Base-by-base conservation (phyloP, 2,329 filamentous ascomycete genomes). In the Phyllosticta citribraziliensis region DNA sequence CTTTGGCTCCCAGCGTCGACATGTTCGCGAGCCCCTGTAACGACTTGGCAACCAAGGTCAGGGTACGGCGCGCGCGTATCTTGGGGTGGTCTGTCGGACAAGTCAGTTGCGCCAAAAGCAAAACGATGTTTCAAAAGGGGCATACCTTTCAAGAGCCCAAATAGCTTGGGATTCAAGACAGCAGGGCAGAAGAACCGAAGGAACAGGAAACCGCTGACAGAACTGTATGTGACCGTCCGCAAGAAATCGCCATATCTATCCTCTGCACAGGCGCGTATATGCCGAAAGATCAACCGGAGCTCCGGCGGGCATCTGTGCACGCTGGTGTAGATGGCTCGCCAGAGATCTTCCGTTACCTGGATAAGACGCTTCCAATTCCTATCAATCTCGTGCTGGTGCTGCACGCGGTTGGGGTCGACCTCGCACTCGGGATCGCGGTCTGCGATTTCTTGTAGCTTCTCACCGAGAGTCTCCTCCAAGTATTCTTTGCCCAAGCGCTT, bases 141-240 rank as follows among this genome's bases (percentile, higher is more conserved):
- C 19, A 30, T 74, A 86, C 85, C 84, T 78, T 85, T 86, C 22
- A 97, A 76, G 20, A 97, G 79, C 22, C 91, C 91, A 71, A 96
- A 97, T 14, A 97, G 81, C 74, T 96, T 96, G 0, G 93, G 93
- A 64, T 96, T 97, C 6, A 97, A 79, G 62, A 97, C 91, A n/a
- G 93, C 92, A 2, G 93, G 93, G 70, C 92, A 96, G 69, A 97
- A 94, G 78, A 97, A 97, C 5, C 93, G 87, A 63, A 97, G 80
- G 72, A 97, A 97, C 12, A 97, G 76, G 70, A 97, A 97, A 0
- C 93, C 93, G 53, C 91, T 96, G 1, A 97, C 91, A 70, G 91
- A 96, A 58, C 92, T 97, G 71, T 96, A 97, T 54, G 88, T 85
- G 47, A 96, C 91, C 1, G 89, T 93, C 27, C 91, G 86, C 52